Evolutionary conservation across 169 alveolate species (phyloP).

Genomic region (Plasmodium vinckei): DNA sequence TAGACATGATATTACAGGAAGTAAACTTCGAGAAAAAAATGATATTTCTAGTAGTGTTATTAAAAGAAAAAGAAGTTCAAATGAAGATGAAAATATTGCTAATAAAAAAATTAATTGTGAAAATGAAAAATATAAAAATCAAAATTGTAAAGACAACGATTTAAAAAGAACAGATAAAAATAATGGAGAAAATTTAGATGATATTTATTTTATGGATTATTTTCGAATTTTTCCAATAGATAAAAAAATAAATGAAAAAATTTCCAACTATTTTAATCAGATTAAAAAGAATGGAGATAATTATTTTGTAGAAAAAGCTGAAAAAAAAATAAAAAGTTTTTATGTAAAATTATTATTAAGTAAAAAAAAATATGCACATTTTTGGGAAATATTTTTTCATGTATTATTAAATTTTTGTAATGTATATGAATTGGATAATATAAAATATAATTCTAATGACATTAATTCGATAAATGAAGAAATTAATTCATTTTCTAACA

Average conservation of each 20-base stretch:
- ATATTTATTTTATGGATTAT: constrained; percentile 27
- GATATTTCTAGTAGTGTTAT: background rate
- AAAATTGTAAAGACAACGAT: background rate
- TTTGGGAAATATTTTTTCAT: constrained; percentile 73
- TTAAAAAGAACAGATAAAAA: background rate
- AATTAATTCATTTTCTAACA: background rate
- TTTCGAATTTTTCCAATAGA: constrained; percentile 21
- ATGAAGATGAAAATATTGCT: background rate
- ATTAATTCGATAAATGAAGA: constrained; percentile 12
- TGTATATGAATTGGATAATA: constrained; percentile 45
- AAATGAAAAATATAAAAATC: background rate
- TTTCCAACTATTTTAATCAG: constrained; percentile 22
- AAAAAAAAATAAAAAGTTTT: constrained; percentile 71
- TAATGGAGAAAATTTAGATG: constrained; percentile 3
- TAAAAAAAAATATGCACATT: constrained; percentile 38
- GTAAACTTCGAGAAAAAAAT: background rate
- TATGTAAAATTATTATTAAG: constrained; percentile 9
- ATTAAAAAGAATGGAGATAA: constrained; percentile 33
- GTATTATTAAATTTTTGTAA: constrained; percentile 69
- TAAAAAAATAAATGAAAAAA: constrained; percentile 22
- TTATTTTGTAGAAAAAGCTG: constrained; percentile 36
- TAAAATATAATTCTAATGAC: constrained; percentile 38
- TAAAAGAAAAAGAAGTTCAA: background rate
- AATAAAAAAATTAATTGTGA: background rate
- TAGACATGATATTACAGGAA: background rate